Percentiles rank a stretch among this genome's conserved stretches.
Conservation (phyloP, 2,329 filamentous ascomycete species). For the Aureobasidium sp. region DNA sequence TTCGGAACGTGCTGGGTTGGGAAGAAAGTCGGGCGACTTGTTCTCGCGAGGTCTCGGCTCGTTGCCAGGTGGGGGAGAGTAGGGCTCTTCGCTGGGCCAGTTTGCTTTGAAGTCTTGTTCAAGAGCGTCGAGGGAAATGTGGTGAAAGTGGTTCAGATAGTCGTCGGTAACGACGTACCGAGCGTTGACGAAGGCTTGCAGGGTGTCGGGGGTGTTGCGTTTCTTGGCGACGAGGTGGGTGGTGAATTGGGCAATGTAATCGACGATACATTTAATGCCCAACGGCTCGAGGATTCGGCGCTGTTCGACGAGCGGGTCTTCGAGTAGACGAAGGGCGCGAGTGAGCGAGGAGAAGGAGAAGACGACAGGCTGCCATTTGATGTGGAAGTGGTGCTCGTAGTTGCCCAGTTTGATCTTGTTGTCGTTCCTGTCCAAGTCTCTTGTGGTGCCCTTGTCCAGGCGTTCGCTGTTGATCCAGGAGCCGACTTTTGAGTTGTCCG, state of each 20-base stretch:
- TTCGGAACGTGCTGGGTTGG: constrained; percentile 54
- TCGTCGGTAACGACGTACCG: constrained; percentile 64
- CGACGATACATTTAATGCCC: constrained; percentile 76
- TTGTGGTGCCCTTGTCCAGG: constrained; percentile 33
- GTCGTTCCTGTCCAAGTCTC: constrained; percentile 44
- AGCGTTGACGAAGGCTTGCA: constrained; percentile 78
- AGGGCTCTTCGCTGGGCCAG: constrained; percentile 68
- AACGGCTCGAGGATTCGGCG: constrained; percentile 63
- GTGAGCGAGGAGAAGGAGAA: constrained; percentile 70
- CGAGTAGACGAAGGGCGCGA: constrained; percentile 39
- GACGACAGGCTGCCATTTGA: constrained; percentile 73
- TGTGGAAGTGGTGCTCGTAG: constrained; percentile 44
- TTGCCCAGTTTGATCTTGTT: constrained; percentile 65
- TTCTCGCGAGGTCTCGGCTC: constrained; percentile 57
- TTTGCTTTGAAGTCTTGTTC: constrained; percentile 69
- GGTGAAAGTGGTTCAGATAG: constrained; percentile 47
- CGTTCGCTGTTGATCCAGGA: constrained; percentile 37
- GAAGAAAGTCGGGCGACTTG: constrained; percentile 57
- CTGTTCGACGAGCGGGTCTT: constrained; percentile 52
- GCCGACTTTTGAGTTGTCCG: constrained; percentile 77
- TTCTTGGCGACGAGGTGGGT: constrained; percentile 87
- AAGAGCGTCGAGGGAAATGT: constrained; percentile 35
- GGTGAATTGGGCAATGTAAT: constrained; percentile 61
- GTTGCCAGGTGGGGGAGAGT: constrained; percentile 64
- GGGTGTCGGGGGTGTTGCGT: constrained; percentile 76